Conservation (phyloP, 2,329 filamentous ascomycete species). For the Aspergillus terreus region DNA sequence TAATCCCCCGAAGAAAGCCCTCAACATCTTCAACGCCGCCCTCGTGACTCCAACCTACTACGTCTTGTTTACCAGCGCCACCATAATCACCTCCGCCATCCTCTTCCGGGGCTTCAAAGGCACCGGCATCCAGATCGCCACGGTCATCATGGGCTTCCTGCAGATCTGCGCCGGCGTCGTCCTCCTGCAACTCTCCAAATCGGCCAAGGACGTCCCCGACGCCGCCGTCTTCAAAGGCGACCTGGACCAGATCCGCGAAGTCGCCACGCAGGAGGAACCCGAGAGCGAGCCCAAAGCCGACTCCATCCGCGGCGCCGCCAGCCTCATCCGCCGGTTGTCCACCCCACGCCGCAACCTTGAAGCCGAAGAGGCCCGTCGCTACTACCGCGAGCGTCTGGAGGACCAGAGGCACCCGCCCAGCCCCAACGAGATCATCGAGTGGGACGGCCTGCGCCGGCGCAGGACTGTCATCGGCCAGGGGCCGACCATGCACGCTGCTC, state of each 20-base stretch:
- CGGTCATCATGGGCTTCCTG: slow-evolving; percentile 88
- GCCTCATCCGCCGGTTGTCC: slow-evolving; percentile 81
- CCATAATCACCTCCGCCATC: slow-evolving; percentile 88
- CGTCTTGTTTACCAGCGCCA: slow-evolving; percentile 94
- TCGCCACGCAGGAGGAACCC: slow-evolving; percentile 92
- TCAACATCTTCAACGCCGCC: slow-evolving; percentile 95
- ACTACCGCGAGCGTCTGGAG: slow-evolving; percentile 72
- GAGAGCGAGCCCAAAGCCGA: slow-evolving; percentile 95
- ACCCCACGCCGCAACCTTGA: slow-evolving; percentile 72
- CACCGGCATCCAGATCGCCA: slow-evolving; percentile 72
- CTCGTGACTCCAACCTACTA: slow-evolving; percentile 98
- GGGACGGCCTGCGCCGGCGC: slow-evolving; percentile 82
- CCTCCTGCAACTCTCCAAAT: slow-evolving; percentile 92
- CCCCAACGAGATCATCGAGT: slow-evolving; percentile 80
- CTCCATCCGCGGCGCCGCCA: slow-evolving; percentile 85
- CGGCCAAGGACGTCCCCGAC: slow-evolving; percentile 94
- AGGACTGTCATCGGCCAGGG: slow-evolving; percentile 53
- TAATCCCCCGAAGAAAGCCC: slow-evolving; percentile 71
- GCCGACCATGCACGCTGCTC: slow-evolving; percentile 33
- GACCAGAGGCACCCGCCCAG: slow-evolving; percentile 70
- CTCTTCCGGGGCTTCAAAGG: slow-evolving; percentile 94
- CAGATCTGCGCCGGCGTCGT: slow-evolving; percentile 92
- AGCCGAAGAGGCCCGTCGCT: slow-evolving; percentile 69
- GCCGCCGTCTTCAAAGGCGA: slow-evolving; percentile 88
- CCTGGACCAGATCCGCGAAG: slow-evolving; percentile 89